phyloP scores from a whole-genome alignment of 2,329 filamentous ascomycete species.

The Aquanectria penicillioides region DNA sequence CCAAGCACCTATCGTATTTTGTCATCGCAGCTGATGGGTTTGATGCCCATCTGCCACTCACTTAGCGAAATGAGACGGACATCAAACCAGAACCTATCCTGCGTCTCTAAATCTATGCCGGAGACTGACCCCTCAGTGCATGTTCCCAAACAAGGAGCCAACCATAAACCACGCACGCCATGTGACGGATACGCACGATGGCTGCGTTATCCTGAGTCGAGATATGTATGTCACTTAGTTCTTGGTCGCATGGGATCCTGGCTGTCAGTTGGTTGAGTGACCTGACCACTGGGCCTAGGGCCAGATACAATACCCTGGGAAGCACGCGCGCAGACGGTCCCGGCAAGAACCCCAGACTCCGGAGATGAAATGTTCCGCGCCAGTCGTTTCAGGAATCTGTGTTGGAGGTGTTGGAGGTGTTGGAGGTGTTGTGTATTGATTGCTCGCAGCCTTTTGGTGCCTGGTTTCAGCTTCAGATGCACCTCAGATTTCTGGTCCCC shows the following conservation, averaged over 20 bases:
- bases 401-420: neutral
- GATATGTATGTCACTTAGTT: neutral
- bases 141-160: neutral
- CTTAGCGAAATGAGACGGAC: slow-evolving; percentile 8
- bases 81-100: neutral
- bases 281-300: neutral
- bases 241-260: neutral
- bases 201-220: neutral
- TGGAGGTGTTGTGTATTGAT: no score
- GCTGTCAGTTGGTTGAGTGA: neutral
- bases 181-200: neutral
- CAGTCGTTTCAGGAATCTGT: slow-evolving; percentile 8
- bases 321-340: no score
- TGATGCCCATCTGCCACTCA: neutral
- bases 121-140: neutral
- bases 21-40: neutral
- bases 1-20: neutral
- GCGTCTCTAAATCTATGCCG: neutral
- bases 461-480: slow-evolving; percentile 2
- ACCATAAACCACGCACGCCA: neutral
- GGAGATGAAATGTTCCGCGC: slow-evolving; percentile 9
- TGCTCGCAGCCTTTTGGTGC: no score
- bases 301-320: no score
- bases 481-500: no score
- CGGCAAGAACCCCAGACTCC: neutral